These are phyloP conservation scores for Fusarium sp. DNA, from an alignment of 2,329 filamentous ascomycete species.

Conservation along the genomic window DNA sequence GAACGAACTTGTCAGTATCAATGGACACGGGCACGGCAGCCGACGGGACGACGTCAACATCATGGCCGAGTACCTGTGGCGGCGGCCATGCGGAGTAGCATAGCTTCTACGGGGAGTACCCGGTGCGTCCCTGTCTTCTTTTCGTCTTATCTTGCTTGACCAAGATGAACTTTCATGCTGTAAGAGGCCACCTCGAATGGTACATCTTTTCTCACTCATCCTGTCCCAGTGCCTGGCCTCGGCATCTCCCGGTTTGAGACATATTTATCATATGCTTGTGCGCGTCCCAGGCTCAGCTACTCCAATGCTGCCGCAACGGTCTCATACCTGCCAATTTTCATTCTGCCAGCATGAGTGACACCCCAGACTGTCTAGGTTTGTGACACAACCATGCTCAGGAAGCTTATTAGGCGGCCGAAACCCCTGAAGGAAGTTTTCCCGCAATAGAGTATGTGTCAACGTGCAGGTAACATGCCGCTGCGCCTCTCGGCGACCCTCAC, in stretches of 20 bases:
- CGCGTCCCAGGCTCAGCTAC: constrained; percentile 25
- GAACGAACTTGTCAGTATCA: background rate
- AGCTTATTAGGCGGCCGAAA: constrained; percentile 29
- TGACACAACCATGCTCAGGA: constrained; percentile 34
- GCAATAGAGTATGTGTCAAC: constrained; percentile 35
- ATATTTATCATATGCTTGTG: constrained; percentile 24
- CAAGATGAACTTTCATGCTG: constrained; percentile 18
- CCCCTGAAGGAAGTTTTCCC: constrained; percentile 38
- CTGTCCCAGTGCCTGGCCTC: constrained; percentile 25
- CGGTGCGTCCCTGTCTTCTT: background rate
- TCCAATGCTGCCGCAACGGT: constrained; percentile 24
- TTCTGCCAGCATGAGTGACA: constrained; percentile 26
- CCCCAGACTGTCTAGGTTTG: constrained; percentile 31
- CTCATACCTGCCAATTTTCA: constrained; percentile 30
- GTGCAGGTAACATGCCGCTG: constrained; percentile 38
- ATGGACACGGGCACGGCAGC: constrained; percentile 7
- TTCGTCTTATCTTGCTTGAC: constrained; percentile 3
- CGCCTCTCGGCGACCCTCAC: constrained; percentile 34
- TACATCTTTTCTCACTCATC: constrained; percentile 5
- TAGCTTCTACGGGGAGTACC: constrained; percentile 1
- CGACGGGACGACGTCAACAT: constrained; percentile 5
- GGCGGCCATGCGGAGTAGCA: constrained; percentile 1
- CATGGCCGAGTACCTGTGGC: constrained; percentile 1
- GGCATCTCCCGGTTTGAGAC: constrained; percentile 40
- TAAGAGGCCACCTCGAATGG: constrained; percentile 17